Evolutionary conservation across 495 filamentous ascomycete species (phyloP), one percentile per base, ranked within the genome.

Genomic region (Daldinia concentrica): DNA sequence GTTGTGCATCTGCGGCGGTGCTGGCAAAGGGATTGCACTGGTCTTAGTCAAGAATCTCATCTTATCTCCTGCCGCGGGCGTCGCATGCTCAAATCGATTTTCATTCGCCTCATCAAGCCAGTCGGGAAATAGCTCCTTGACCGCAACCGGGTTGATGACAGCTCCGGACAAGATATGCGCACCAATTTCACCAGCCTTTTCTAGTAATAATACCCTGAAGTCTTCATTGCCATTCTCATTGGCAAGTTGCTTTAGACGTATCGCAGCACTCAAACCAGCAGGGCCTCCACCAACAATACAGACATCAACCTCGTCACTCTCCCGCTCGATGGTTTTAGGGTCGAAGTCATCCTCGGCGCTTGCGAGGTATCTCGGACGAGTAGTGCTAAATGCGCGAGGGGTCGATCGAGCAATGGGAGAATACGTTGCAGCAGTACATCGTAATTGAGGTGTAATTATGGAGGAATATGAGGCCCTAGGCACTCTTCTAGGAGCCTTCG

Each of bases 1-100:
- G 79, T 99, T 99, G 80, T 97, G 87, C 96, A 99, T 98, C 83
- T 98, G 95, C 29, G 95, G 96, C 22, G 95, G 96, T 6, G 90
- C 86, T 4, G 95, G 95, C 43, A 98, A 86, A 9, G 92, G 91
- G 69, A 94, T 88, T 0, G 93, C 84, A 27, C 84, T 85, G 55
- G 82, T 91, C 82, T 94, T 89, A n/a, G 95, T 98, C 57, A 99
- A 83, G 79, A 98, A 98, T 65, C 93, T 89, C 95, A 99, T 96
- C 80, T 89, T 90, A 74, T 98, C 95, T 17, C 83, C 83, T 63
- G 87, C 90, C 7, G 93, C 94, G 6, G 93, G 90, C 3, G 96
- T 99, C 34, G 88, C 90, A 79, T 91, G 81, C 73, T 92, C 86
- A 80, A 98, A 99, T 62, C 92, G 88, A 62, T 87, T 91, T 30